phyloP scores from a whole-genome alignment of 2,329 filamentous ascomycete species.

The Magnaporthales sp. region DNA sequence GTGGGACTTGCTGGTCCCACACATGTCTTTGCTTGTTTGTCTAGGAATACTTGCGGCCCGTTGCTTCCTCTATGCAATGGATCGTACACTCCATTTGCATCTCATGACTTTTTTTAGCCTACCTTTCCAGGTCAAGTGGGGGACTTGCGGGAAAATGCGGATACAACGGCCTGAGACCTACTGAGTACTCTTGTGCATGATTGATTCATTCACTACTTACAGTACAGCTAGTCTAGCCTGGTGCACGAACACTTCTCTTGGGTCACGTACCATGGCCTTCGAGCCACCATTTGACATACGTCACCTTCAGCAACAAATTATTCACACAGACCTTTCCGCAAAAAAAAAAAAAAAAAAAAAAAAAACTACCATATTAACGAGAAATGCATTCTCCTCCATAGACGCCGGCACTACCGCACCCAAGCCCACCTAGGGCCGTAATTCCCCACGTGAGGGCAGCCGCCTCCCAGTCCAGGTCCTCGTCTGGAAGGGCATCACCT shows the following conservation, averaged over 20 bases:
- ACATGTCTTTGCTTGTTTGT: neutral
- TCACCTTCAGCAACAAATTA: neutral
- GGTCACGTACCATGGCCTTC: neutral
- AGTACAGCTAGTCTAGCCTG: neutral
- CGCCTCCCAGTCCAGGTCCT: constrained; percentile 36
- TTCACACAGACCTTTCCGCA: neutral
- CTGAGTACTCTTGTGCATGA: neutral
- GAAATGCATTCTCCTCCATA: constrained; percentile 37
- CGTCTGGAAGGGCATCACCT: constrained; percentile 31
- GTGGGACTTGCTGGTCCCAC: neutral
- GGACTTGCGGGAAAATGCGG: neutral
- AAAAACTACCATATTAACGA: neutral
- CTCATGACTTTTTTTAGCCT: neutral
- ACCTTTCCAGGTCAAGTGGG: neutral
- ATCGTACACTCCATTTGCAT: neutral
- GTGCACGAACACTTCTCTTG: neutral
- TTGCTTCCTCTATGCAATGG: neutral
- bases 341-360: neutral
- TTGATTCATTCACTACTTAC: neutral
- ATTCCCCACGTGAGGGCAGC: constrained; percentile 38
- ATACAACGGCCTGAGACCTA: neutral
- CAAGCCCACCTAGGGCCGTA: constrained; percentile 32
- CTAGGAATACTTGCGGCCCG: neutral
- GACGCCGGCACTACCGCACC: constrained; percentile 33
- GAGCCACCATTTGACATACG: neutral